Conservation (phyloP, 352 stramenopile genomes). For the Phytophthora ohioensis region DNA sequence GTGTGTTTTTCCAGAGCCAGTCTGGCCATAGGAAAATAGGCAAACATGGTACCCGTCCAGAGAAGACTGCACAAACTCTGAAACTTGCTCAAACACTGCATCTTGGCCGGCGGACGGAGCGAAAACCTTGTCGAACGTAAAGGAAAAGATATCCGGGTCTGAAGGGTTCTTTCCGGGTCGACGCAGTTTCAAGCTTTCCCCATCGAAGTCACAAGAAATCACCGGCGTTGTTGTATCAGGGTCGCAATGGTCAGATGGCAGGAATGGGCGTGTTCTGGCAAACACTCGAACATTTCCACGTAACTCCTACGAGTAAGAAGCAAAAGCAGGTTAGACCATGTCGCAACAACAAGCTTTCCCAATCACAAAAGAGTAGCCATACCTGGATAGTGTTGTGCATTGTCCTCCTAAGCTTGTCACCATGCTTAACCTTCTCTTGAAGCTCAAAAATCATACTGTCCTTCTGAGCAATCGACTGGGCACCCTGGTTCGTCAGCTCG, state of each 20-base stretch:
- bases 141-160: constrained; percentile 75
- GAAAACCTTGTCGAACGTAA: constrained; percentile 98
- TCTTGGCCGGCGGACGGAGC: constrained; percentile 93
- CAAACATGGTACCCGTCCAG: constrained; percentile 98
- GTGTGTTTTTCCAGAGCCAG: constrained; percentile 94
- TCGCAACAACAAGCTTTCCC: background rate
- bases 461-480: constrained; percentile 75
- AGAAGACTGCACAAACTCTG: constrained; percentile 97
- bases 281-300: constrained; percentile 99
- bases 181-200: constrained; percentile 70
- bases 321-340: constrained; percentile 7
- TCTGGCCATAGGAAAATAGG: constrained; percentile 96
- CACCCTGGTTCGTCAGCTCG: constrained; percentile 68
- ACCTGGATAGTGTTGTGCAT: constrained; percentile 98
- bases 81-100: constrained; percentile 97
- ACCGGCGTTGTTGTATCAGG: constrained; percentile 50
- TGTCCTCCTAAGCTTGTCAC: constrained; percentile 88
- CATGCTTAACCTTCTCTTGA: constrained; percentile 76
- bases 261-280: constrained; percentile 92
- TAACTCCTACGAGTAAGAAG: constrained; percentile 89
- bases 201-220: constrained; percentile 78
- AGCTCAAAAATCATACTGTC: constrained; percentile 76
- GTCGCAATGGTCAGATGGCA: constrained; percentile 81
- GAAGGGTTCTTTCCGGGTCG: constrained; percentile 52
- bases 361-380: constrained; percentile 16